These are phyloP conservation scores for Candida buenavistaensis DNA, from an alignment of 1,139 yeast genomes.

Conservation along the genomic window DNA sequence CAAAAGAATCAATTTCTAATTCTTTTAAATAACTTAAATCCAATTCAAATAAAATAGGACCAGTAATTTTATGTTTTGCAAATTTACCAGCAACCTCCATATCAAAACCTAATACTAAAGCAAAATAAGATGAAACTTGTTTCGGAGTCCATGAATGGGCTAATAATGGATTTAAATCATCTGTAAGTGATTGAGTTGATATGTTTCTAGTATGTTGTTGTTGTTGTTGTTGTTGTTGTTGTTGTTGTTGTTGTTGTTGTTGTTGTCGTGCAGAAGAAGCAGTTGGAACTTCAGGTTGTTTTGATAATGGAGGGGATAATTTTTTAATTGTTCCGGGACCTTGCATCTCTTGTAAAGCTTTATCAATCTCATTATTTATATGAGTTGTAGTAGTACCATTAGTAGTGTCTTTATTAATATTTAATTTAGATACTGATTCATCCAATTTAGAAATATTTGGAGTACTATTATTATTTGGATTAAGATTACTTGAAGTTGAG, in stretches of 20 bases:
- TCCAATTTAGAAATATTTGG: conserved; percentile 3
- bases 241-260: conserved; percentile 7
- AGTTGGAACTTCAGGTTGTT: conserved; percentile 2
- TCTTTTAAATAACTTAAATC: conserved; percentile 87
- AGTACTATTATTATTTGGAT: conserved; percentile 4
- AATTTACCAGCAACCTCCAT: conserved; percentile 72
- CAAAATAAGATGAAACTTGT: conserved; percentile 79
- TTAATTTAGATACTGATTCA: conserved; percentile 8
- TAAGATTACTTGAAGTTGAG: conserved; percentile 6
- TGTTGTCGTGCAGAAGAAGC: neutral
- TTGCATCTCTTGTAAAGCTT: conserved; percentile 73
- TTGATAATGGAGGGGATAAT: no score
- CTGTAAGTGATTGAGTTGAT: conserved; percentile 20
- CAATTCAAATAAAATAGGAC: conserved; percentile 78
- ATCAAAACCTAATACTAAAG: conserved; percentile 68
- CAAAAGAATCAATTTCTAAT: conserved; percentile 87
- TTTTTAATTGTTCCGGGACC: conserved; percentile 20
- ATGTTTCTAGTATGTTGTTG: conserved; percentile 9
- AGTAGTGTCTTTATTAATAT: conserved; percentile 1
- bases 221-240: neutral
- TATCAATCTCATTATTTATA: conserved; percentile 72
- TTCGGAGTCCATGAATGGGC: conserved; percentile 80
- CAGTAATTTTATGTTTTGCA: conserved; percentile 84
- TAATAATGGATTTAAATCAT: conserved; percentile 47
- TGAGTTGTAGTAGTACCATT: neutral